phyloP scores from a whole-genome alignment of 495 filamentous ascomycete genomes.

The Aspergillus panamensis region DNA sequence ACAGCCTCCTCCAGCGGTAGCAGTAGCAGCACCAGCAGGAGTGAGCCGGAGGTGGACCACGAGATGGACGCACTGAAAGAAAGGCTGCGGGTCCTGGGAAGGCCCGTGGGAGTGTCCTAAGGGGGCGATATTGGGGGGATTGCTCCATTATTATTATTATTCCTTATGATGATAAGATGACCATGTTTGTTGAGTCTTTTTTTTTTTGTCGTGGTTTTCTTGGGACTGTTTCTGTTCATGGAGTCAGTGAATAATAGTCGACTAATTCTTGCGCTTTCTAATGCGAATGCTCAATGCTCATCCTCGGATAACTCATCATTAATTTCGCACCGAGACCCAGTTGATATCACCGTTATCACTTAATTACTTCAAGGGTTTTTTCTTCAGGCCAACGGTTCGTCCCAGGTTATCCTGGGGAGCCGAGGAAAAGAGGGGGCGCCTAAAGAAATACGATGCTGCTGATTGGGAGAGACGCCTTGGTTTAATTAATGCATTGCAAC shows the following conservation, averaged over 20 bases:
- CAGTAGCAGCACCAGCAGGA: not conserved
- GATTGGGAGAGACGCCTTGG: too few species aligned
- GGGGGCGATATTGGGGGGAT: not conserved
- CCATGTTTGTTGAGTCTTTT: not conserved
- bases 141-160: not conserved
- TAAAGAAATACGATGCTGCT: too few species aligned
- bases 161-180: slow-evolving; percentile 36
- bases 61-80: slow-evolving; percentile 38
- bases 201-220: not conserved
- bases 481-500: too few species aligned
- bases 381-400: too few species aligned
- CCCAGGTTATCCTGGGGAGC: too few species aligned
- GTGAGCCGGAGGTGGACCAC: slow-evolving; percentile 17
- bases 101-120: slow-evolving; percentile 4
- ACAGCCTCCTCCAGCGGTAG: not conserved
- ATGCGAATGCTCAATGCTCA: not conserved
- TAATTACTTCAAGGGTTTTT: too few species aligned
- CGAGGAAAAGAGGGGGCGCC: too few species aligned
- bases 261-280: not conserved
- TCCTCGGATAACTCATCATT: too few species aligned
- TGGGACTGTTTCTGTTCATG: not conserved
- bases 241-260: not conserved
- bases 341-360: not conserved
- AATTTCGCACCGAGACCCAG: not conserved
- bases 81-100: slow-evolving; percentile 32